phyloP scores from a whole-genome alignment of 148 eudicot genomes.

The Vaccinium myrtillus region DNA sequence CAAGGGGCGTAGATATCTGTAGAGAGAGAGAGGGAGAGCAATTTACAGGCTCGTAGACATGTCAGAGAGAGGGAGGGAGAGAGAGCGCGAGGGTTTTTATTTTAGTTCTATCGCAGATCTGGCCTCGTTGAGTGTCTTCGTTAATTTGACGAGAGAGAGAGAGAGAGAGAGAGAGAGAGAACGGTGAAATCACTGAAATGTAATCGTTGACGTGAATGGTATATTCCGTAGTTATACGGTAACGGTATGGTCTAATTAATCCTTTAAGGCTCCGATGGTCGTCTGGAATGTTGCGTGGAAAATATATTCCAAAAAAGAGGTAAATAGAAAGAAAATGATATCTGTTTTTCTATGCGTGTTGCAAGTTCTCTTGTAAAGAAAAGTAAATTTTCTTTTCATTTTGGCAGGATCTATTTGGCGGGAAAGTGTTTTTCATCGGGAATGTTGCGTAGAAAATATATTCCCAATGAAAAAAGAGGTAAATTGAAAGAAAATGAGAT shows the following conservation, averaged over 20 bases:
- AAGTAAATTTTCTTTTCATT: too few species aligned
- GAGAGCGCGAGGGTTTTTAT: neutral
- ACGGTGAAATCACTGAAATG: too few species aligned
- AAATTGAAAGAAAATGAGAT: too few species aligned
- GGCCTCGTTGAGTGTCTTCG: conserved; percentile 20
- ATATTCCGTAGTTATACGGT: neutral
- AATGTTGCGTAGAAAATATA: too few species aligned
- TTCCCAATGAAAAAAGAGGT: too few species aligned
- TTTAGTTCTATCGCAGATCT: conserved; percentile 19
- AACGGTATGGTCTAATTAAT: neutral
- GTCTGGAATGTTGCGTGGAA: too few species aligned
- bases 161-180: conserved; percentile 6
- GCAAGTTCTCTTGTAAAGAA: too few species aligned
- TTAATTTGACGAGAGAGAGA: neutral
- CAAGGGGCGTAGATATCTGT: neutral
- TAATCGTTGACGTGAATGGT: neutral
- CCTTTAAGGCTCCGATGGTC: neutral
- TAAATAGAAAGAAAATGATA: too few species aligned
- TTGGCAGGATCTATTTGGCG: too few species aligned
- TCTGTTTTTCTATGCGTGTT: too few species aligned
- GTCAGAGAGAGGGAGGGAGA: neutral
- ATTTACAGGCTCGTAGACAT: conserved; percentile 7
- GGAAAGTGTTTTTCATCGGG: too few species aligned
- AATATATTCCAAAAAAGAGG: too few species aligned
- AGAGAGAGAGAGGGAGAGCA: neutral